Conservation (phyloP, 768 basidiomycete genomes). For the Steccherinum ochraceum region DNA sequence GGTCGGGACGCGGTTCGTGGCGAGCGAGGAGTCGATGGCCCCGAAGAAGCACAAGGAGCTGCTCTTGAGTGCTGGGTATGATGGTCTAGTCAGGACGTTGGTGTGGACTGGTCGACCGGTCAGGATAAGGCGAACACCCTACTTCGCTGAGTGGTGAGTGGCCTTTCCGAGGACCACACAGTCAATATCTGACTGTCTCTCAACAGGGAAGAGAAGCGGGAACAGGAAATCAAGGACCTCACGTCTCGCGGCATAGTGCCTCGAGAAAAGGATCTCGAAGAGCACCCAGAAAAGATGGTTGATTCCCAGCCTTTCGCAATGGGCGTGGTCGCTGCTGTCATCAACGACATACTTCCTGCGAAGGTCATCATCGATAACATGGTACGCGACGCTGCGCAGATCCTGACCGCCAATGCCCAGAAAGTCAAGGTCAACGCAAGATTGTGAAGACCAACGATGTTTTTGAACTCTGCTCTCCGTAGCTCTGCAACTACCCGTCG, state of each 20-base stretch:
- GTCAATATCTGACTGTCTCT: slow-evolving; percentile 3
- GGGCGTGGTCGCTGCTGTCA: slow-evolving; percentile 66
- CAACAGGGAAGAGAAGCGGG: slow-evolving; percentile 60
- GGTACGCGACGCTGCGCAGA: slow-evolving; percentile 45
- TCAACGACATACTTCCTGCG: slow-evolving; percentile 71
- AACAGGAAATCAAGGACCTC: slow-evolving; percentile 69
- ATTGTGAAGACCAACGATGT: no score
- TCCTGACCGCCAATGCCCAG: slow-evolving; percentile 30
- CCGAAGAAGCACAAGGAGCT: slow-evolving; percentile 76
- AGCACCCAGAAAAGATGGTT: slow-evolving; percentile 69
- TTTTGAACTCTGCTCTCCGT: no score
- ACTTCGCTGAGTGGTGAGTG: slow-evolving; percentile 67
- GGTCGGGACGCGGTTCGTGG: slow-evolving; percentile 64
- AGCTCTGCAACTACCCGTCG: no score
- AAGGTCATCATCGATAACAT: slow-evolving; percentile 73
- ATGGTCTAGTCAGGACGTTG: slow-evolving; percentile 69
- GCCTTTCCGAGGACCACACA: slow-evolving; percentile 3
- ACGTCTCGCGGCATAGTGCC: slow-evolving; percentile 75
- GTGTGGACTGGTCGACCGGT: slow-evolving; percentile 87
- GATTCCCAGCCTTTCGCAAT: slow-evolving; percentile 41
- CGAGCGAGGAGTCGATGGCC: slow-evolving; percentile 67
- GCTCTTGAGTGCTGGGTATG: slow-evolving; percentile 56
- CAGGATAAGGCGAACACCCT: slow-evolving; percentile 73
- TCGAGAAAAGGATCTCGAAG: slow-evolving; percentile 53
- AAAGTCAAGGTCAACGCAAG: slow-evolving; percentile 15